Base-by-base conservation (phyloP, 75 land plant genomes). In the Cunninghamia lanceolata region DNA sequence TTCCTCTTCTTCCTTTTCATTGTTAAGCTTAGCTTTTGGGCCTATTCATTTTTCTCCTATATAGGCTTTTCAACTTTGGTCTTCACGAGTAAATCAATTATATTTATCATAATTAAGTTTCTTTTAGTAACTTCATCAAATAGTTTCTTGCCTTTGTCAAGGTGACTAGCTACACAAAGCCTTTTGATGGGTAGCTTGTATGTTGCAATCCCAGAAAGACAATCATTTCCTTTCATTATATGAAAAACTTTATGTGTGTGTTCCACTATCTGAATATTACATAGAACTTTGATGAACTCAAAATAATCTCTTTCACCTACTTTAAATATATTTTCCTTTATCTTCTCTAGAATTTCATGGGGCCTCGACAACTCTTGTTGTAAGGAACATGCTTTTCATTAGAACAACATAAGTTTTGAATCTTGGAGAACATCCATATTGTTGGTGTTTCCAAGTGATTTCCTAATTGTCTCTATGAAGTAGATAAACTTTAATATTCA, bases 321-420 rank as follows among this genome's bases (percentile, higher is more conserved):
- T 34, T 32, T 11, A 54, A 86, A 90, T 32, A 93, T 93, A 13
- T 91, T 93, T 54, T 90, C 84, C 82, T 86, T 89, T 93, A 93
- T 93, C 78, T 84, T 70, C 71, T 88, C 93, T 86, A 91, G 87
- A 91, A 91, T 91, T 40, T 93, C 93, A 85, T 93, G n/a, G 93
- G 10, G 93, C 95, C 40, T 93, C 95, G 0, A 88, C 93, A 2
- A 92, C 85, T 83, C 95, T 86, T 0, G 91, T 93, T 21, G 95
- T 93, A 88, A 90, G 92, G 87, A 92, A 93, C 76, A 93, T 83
- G 86, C 95, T 93, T 85, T 47, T 90, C 4, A 86, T 90, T 16
- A 93, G 90, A 16, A 86, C 79, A 32, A 92, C 84, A 56, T 86
- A 92, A 8, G 91, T 93, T 3, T 73, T 84, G 0, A 68, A 83